Evolutionary conservation across 208 protist genomes (phyloP), one percentile per base, ranked within the genome.

Genomic region (Crithidia mellificae): DNA sequence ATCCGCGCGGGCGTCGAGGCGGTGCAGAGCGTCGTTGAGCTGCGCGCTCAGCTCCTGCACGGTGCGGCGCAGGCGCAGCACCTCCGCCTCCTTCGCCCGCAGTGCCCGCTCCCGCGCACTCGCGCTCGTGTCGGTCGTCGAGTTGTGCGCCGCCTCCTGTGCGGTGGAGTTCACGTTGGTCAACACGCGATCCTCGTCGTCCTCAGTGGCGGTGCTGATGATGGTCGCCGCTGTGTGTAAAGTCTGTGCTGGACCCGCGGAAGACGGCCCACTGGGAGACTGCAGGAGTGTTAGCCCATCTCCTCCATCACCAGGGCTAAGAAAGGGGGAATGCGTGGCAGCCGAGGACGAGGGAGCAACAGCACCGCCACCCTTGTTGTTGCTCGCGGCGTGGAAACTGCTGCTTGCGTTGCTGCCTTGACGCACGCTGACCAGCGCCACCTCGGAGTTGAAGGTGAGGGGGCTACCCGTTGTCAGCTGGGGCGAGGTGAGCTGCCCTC

Each of bases 31-130:
- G 44, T 63, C 49, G 36, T 85, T 67, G 11, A 93, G 73, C 57
- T 92, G 82, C 20, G 34, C 43, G 39, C 84, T 81, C 12, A 97
- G 62, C 55, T 84, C 74, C 30, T 56, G 69, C 1, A 94, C 68
- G 2, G 84, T 87, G 41, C 57, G 57, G 19, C 84, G 82, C 56
- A 96, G 66, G n/a, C 67, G 79, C 0, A 51, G 44, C 36, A 91
- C 77, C 39, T 92, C 87, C 25, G 73, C 64, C 19, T 82, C 64
- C 47, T 74, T 72, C 25, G 82, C 49, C 14, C n/a, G 57, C 32
- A 75, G 30, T 29, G 65, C 49, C 12, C 72, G 39, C n/a, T 72
- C 70, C 3, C 29, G 52, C 9, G 6, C 27, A 70, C 46, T 9
- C 49, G 55, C 4, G 3, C 2, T 14, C 4, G 39, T n/a, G 14